Base-by-base conservation (phyloP, 768 basidiomycete species). In the Russula brevipes region DNA sequence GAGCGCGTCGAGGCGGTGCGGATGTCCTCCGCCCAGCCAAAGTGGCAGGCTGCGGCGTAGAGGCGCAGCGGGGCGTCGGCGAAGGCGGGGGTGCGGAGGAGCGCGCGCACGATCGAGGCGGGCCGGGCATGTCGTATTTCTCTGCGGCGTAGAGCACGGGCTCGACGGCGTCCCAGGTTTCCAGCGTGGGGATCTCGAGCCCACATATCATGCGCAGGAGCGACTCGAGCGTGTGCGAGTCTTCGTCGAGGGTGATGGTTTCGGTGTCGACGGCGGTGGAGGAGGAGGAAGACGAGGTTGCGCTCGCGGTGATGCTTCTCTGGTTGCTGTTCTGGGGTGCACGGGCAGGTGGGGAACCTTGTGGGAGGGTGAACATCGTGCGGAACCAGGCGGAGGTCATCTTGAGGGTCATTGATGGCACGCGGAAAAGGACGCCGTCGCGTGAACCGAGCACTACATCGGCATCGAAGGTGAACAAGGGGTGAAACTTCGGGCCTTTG, bases 51-150 rank as follows among this genome's bases (percentile, higher is more conserved):
- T 3, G 81, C 72, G 5, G 79, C 75, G 66, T 85, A 86, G 16
- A 86, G 72, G 12, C 81, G 78, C 17, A 86, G 73, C 0, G 84
- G 80, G 49, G 82, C 74, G 42, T 77, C 74, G 30, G 81, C 73
- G 46, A 87, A 76, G 0, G 79, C 73, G 1, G 80, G 81, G 0
- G 81, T 81, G 70, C 80, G 77, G 57, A 83, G 75, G n/a, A 83
- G 77, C 39, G 83, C 79, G 44, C 84, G 83, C 54, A 86, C 72
- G 66, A 86, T 80, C 6, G 83, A 85, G 61, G 77, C 75, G 1
- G 85, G 0, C 86, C 86, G 0, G 82, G 80, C 82, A 86, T 87
- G 41, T 87, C 86, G 70, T 87, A 88, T 69, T 86, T 86, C 69
- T 88, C 85, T 0, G 85, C 81, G 0, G 84, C 83, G 58, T 79